phyloP scores from a whole-genome alignment of 2,329 filamentous ascomycete species.

The Aspergillus sp. region DNA sequence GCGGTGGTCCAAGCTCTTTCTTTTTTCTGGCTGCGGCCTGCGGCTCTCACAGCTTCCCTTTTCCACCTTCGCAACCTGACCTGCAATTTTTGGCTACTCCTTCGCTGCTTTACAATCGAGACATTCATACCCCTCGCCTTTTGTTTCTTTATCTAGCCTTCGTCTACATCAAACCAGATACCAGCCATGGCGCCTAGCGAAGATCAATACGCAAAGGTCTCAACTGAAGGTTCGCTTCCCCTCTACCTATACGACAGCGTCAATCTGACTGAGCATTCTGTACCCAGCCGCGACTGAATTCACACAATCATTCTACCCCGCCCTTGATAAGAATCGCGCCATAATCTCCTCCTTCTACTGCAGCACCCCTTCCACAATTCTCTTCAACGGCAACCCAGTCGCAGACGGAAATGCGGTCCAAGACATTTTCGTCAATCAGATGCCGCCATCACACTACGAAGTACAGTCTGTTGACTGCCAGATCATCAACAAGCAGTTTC shows the following conservation, averaged over 20 bases:
- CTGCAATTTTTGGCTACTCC: not conserved
- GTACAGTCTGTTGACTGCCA: slow-evolving; percentile 78
- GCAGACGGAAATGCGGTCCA: slow-evolving; percentile 68
- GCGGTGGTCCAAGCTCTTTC: slow-evolving; percentile 42
- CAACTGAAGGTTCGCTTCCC: slow-evolving; percentile 46
- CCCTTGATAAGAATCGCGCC: slow-evolving; percentile 65
- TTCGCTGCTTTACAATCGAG: not conserved
- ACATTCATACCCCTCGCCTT: not conserved
- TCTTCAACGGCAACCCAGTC: slow-evolving; percentile 76
- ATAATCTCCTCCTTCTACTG: slow-evolving; percentile 73
- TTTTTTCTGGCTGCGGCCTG: slow-evolving; percentile 26
- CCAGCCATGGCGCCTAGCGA: slow-evolving; percentile 38
- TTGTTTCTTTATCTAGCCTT: not conserved
- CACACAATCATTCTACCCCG: slow-evolving; percentile 73
- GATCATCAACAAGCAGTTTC: slow-evolving; percentile 72
- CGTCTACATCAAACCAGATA: not conserved
- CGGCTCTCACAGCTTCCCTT: slow-evolving; percentile 7
- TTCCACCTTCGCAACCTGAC: slow-evolving; percentile 10
- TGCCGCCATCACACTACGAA: slow-evolving; percentile 69
- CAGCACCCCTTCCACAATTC: slow-evolving; percentile 65
- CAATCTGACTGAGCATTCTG: not conserved
- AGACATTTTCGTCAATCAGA: slow-evolving; percentile 69
- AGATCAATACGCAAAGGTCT: slow-evolving; percentile 46
- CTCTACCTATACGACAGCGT: not conserved
- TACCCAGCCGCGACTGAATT: slow-evolving; percentile 70